Percentiles rank a stretch among this genome's conserved stretches.
Evolutionary conservation across 1,284 basidiomycete genomes (phyloP).

Genomic region (Sparassis latifolia): DNA sequence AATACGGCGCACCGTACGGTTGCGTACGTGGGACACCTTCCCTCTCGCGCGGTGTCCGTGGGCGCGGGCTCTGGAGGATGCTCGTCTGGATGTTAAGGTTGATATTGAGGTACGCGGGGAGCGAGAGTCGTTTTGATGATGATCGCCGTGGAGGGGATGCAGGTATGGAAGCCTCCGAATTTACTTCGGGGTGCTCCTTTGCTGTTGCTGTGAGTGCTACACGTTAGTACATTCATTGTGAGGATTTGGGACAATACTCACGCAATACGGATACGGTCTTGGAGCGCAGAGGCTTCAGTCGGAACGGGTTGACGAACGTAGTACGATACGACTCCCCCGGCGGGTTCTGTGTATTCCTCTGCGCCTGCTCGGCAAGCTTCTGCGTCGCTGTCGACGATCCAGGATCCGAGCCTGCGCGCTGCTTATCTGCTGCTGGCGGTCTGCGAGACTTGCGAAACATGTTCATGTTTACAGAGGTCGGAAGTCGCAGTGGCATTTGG

Average conservation of each 20-base stretch:
- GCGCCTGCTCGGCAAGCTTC: not conserved
- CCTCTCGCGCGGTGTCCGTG: no score
- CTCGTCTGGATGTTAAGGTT: not conserved
- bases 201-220: not conserved
- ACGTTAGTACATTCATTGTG: not conserved
- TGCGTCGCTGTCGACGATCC: not conserved
- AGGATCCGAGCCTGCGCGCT: not conserved
- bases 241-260: not conserved
- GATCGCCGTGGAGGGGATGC: slow-evolving; percentile 1
- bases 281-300: not conserved
- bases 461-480: not conserved
- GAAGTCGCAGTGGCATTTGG: no score
- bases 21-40: slow-evolving; percentile 28
- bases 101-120: not conserved
- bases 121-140: not conserved
- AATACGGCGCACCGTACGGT: slow-evolving; percentile 37
- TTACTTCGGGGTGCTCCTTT: not conserved
- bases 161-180: not conserved
- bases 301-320: slow-evolving; percentile 6
- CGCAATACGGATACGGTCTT: not conserved
- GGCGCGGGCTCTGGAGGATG: slow-evolving; percentile 3
- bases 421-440: no score
- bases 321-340: not conserved
- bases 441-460: not conserved
- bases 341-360: not conserved